Base-by-base conservation (phyloP, 2,329 filamentous ascomycete species). In the Metarhizium humberi region DNA sequence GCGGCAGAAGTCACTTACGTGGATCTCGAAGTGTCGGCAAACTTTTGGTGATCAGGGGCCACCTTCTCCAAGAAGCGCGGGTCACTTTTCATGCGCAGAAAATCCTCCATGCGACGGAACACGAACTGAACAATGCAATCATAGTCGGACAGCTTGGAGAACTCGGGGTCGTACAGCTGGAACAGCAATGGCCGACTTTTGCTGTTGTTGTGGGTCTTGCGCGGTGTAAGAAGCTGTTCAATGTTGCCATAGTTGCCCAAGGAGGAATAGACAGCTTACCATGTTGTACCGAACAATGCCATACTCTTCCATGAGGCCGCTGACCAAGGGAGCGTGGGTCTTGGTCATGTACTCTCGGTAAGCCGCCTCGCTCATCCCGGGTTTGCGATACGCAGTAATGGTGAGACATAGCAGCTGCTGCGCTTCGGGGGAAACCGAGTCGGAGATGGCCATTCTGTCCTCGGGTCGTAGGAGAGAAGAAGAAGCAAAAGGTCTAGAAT, bases 291-390 rank as follows among this genome's bases (percentile, higher is more conserved):
- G 38, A 4, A 56, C 48, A 34, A 58, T 56, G 13, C 51, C 55
- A 43, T 58, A 56, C 25, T 58, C 54, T 14, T 51, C 52, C 54
- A 58, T 58, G 13, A 58, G 48, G 3, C 42, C 25, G 18, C 30
- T 52, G 10, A 53, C 54, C 43, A 56, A 32, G 6, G 56, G 54
- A 25, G 56, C 56, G 32, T 56, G 54, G 3, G 40, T n/a, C 42
- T 56, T 56, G 30, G 54, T 58, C 56, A 58, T 58, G 55, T 56
- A 51, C 16, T 58, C 54, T 32, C 51, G 43, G 34, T 56, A 58
- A 7, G 36, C 54, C 5, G 7, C 25, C 32, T 58, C 56, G 43
- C 51, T 54, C 2, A 58, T 38, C 5, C 54, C 56, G 3, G 54
- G 56, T n/a, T 51, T 56, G 47, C 56, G 54, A 49, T 50, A 58